Base-by-base conservation (phyloP, 768 basidiomycete genomes). In the Naganishia vishniacii region DNA sequence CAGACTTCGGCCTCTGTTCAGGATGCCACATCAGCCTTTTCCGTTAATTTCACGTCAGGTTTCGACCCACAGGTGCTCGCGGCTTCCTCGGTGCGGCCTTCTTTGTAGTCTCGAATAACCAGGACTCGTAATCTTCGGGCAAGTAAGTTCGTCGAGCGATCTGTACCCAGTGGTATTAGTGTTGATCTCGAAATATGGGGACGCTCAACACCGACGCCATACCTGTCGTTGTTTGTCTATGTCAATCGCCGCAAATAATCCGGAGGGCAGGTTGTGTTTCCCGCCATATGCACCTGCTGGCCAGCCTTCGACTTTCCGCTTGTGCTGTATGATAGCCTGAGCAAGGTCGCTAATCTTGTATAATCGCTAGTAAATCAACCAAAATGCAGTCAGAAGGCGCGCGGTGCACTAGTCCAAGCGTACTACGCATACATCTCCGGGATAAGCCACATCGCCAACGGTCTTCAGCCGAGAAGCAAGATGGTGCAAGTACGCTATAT, bases 311-410 rank as follows among this genome's bases (percentile, higher is more conserved):
- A 77, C 62, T 34, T 84, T 79, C 0, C 85, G 82, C n/a, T 83
- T 82, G 0, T 81, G 78, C 70, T 86, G 88, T 76, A 97, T 87
- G 34, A 95, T 79, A 69, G 89, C 84, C 77, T 95, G 90, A 0
- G 94, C 87, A 8, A 98, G 81, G 70, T 99, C 95, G 68, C 88
- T 85, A 64, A 90, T 81, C 9, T 85, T 82, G 72, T 95, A 98
- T 42, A 99, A 80, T 74, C 90, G 88, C 93, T 95, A 49, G 7
- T 7, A 37, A 37, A 37, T 7, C 3, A 20, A 56, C 44, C 48
- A 40, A 44, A 34, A 46, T 25, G n/a, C 26, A n/a, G n/a, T n/a
- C n/a, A n/a, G n/a, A n/a, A n/a, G n/a, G n/a, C n/a, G n/a, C n/a
- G n/a, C n/a, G n/a, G n/a, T n/a, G n/a, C n/a, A n/a, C n/a, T n/a